phyloP scores from a whole-genome alignment of 257 asterid species.

The Gardenia jasminoides region DNA sequence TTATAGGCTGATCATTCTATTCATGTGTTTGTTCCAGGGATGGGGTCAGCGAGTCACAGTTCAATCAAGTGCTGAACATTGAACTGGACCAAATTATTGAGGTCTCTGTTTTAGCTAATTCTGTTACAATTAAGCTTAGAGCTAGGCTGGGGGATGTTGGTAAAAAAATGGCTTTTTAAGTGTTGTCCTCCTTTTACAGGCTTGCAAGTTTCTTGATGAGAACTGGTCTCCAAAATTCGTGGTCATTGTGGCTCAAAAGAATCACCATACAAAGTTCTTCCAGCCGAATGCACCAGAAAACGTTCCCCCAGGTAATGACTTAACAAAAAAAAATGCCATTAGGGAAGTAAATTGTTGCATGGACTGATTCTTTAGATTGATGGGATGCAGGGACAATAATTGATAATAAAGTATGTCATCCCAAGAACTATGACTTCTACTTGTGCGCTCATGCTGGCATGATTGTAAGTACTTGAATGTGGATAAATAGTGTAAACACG shows the following conservation, averaged over 20 bases:
- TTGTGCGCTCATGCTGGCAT: slow-evolving; percentile 93
- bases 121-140: neutral
- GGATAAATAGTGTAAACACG: neutral
- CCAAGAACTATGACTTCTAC: slow-evolving; percentile 85
- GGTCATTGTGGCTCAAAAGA: slow-evolving; percentile 83
- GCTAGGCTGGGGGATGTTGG: neutral
- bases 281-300: slow-evolving; percentile 79
- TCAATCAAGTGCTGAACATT: slow-evolving; percentile 74
- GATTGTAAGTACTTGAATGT: slow-evolving; percentile 52
- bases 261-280: slow-evolving; percentile 88
- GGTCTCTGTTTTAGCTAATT: slow-evolving; percentile 33
- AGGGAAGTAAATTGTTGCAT: neutral
- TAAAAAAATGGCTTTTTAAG: neutral
- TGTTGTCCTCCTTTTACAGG: slow-evolving; percentile 33
- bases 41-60: slow-evolving; percentile 90
- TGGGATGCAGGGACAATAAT: slow-evolving; percentile 73
- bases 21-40: slow-evolving; percentile 41
- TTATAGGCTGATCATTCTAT: neutral
- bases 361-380: neutral
- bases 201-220: slow-evolving; percentile 80
- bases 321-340: no score
- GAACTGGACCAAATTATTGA: slow-evolving; percentile 82
- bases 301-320: slow-evolving; percentile 69
- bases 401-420: slow-evolving; percentile 82
- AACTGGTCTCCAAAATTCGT: slow-evolving; percentile 81